A percentile compares a stretch with the other conserved stretches of the same genome.
Evolutionary conservation across 441 rosid genomes (phyloP).

Genomic region (Adansonia rubrostipa): DNA sequence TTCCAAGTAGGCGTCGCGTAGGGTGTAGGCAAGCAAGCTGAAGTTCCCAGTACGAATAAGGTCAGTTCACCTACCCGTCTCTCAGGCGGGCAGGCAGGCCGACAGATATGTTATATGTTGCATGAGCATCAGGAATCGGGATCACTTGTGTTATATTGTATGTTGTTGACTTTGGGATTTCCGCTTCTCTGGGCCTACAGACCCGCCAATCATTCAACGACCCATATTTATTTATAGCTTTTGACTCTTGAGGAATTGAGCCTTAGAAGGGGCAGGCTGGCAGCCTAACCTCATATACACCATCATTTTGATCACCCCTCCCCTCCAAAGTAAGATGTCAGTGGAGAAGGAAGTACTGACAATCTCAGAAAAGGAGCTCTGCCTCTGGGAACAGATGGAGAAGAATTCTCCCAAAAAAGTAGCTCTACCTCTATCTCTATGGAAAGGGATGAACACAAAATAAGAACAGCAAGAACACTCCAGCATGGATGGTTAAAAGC

Average conservation of each 20-base stretch:
- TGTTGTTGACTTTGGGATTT: neutral
- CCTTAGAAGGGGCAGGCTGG: conserved; percentile 2
- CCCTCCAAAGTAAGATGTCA: no score
- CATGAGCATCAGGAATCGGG: no score
- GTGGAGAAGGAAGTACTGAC: conserved; percentile 31
- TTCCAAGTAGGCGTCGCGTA: no score
- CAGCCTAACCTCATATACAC: neutral
- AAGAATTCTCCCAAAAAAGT: conserved; percentile 29
- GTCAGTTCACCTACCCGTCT: neutral
- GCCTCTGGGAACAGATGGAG: conserved; percentile 24
- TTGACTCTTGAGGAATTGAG: neutral
- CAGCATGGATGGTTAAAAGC: conserved; percentile 14
- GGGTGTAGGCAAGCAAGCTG: no score
- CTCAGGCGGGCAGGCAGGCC: neutral
- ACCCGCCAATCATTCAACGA: neutral
- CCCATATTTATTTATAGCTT: neutral
- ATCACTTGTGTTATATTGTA: no score
- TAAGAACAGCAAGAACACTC: neutral
- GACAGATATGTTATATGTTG: no score
- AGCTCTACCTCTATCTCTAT: neutral
- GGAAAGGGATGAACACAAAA: conserved; percentile 30
- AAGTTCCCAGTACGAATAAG: no score
- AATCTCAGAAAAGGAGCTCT: neutral
- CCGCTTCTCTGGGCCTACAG: neutral
- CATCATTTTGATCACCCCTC: no score